A percentile compares a stretch with the other conserved stretches of the same genome.
phyloP scores from a whole-genome alignment of 129 eudicot genomes.

The Pulicaria dysenterica region DNA sequence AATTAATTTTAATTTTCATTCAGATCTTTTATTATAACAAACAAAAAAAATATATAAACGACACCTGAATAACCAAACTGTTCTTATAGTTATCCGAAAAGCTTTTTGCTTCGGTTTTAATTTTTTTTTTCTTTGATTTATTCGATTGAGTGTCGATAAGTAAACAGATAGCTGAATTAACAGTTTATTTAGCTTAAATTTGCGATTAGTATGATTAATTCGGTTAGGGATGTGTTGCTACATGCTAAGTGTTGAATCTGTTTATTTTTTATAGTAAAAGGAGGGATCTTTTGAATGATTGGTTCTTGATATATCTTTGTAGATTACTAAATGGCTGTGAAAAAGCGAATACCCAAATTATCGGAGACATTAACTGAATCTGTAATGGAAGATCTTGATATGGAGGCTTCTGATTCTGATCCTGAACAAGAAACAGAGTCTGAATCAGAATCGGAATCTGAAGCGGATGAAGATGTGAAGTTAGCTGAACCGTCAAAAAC shows the following conservation, averaged over 20 bases:
- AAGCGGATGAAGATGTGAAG: conserved; percentile 57
- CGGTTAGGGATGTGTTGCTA: not conserved
- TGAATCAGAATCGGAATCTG: conserved; percentile 57
- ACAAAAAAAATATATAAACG: too few relatives aligned
- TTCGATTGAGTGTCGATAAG: too few relatives aligned
- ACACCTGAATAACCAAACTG: too few relatives aligned
- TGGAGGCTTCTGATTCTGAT: conserved; percentile 30
- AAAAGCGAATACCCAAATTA: conserved; percentile 9
- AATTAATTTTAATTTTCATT: too few relatives aligned
- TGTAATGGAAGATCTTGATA: conserved; percentile 34
- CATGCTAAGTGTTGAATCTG: not conserved
- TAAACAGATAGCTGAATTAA: too few relatives aligned
- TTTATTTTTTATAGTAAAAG: not conserved
- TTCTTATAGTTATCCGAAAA: too few relatives aligned
- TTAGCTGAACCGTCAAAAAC: conserved; percentile 67
- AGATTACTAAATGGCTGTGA: conserved; percentile 40
- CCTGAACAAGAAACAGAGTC: conserved; percentile 34
- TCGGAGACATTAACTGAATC: conserved; percentile 18
- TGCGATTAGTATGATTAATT: too few relatives aligned
- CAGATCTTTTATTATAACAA: too few relatives aligned
- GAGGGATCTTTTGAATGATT: not conserved
- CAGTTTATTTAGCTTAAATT: too few relatives aligned
- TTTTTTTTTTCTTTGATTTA: too few relatives aligned
- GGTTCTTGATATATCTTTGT: not conserved
- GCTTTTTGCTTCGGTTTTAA: too few relatives aligned